phyloP scores from a whole-genome alignment of 257 asterid species.

The Leonotis leonurus region DNA sequence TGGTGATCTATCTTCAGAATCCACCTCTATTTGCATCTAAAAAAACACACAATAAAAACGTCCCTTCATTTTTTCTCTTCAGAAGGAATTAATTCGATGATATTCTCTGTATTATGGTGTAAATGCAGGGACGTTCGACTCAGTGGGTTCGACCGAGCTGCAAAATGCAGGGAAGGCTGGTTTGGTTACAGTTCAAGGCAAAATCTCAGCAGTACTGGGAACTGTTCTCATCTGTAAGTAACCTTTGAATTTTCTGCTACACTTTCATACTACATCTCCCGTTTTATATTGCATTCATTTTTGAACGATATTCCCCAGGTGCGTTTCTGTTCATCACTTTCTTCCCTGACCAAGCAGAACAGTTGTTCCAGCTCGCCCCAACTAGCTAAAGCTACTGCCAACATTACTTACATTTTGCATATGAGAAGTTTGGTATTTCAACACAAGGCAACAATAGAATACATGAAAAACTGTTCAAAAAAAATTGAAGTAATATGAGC shows the following conservation, averaged over 20 bases:
- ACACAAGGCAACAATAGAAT: neutral
- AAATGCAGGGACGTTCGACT: slow-evolving; percentile 63
- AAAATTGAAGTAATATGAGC: neutral
- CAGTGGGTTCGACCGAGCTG: slow-evolving; percentile 79
- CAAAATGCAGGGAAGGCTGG: slow-evolving; percentile 98
- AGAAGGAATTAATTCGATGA: too few species aligned
- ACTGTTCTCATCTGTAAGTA: slow-evolving; percentile 81
- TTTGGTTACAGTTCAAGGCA: slow-evolving; percentile 71
- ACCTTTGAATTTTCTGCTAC: neutral
- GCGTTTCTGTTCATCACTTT: slow-evolving; percentile 71
- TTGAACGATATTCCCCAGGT: slow-evolving; percentile 36
- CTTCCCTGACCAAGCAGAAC: slow-evolving; percentile 94
- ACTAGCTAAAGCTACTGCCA: slow-evolving; percentile 28
- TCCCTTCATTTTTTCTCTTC: too few species aligned
- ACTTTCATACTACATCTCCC: neutral
- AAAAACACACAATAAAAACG: too few species aligned
- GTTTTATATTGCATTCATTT: neutral
- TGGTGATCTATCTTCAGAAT: slow-evolving; percentile 34
- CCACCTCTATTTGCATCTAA: neutral
- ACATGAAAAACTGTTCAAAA: neutral
- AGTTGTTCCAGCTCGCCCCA: slow-evolving; percentile 51
- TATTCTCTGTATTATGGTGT: too few species aligned
- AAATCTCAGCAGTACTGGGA: slow-evolving; percentile 84
- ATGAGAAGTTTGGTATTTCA: neutral
- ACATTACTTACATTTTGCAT: neutral